Conservation (phyloP, 345 rosid species). For the Acer negundo region DNA sequence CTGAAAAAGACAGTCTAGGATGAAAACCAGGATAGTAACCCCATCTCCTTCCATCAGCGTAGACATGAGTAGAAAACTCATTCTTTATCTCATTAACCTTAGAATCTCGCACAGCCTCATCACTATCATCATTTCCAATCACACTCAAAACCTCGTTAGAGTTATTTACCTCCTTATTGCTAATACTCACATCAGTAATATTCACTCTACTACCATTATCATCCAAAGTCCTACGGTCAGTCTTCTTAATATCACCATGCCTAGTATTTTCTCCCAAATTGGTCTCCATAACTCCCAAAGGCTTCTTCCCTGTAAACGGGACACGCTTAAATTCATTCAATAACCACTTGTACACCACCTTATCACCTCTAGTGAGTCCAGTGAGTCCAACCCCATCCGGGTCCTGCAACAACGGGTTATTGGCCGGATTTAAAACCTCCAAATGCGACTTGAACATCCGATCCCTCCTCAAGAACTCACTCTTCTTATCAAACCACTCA, state of each 20-base stretch:
- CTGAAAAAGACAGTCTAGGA: conserved; percentile 64
- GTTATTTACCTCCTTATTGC: background rate
- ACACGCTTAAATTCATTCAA: conserved; percentile 60
- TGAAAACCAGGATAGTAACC: conserved; percentile 87
- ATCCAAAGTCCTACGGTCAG: conserved; percentile 57
- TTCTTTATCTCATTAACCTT: conserved; percentile 28
- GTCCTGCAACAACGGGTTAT: conserved; percentile 88
- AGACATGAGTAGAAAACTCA: conserved; percentile 54
- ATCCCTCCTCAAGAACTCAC: conserved; percentile 84
- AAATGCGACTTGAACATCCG: conserved; percentile 78
- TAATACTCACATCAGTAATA: background rate
- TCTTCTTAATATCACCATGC: conserved; percentile 42
- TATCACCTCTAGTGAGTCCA: conserved; percentile 81
- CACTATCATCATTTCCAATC: background rate
- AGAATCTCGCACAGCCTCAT: conserved; percentile 5
- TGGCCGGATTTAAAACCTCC: conserved; percentile 77
- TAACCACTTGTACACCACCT: conserved; percentile 64
- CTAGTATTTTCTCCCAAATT: conserved; percentile 20
- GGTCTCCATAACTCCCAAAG: conserved; percentile 43
- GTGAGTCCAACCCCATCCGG: conserved; percentile 81
- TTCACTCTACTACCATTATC: conserved; percentile 19
- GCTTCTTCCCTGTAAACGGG: conserved; percentile 72
- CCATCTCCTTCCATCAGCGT: conserved; percentile 94
- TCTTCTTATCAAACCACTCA: conserved; percentile 92
- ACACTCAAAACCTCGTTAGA: background rate